phyloP scores from a whole-genome alignment of 805 yeast species.

The Saccharomycopsis sp. region DNA sequence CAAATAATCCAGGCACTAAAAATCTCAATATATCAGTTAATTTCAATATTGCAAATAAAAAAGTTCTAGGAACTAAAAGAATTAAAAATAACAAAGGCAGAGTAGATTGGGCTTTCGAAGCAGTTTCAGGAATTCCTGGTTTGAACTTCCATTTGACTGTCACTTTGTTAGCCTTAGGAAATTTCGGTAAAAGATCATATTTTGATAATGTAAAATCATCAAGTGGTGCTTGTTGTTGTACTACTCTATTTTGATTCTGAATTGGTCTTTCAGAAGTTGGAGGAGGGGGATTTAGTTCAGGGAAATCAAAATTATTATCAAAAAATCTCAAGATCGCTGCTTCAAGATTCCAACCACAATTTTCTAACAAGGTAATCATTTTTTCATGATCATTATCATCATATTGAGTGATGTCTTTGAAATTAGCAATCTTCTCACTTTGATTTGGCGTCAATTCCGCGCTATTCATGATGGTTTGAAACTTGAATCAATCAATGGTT shows the following conservation, averaged over 20 bases:
- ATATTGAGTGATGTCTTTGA: constrained; percentile 31
- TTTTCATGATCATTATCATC: constrained; percentile 29
- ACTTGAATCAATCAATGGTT: background rate
- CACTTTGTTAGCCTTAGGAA: constrained; percentile 29
- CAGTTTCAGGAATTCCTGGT: constrained; percentile 8
- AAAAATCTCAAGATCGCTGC: constrained; percentile 39
- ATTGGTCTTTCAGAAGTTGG: background rate
- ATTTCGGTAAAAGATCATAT: constrained; percentile 24
- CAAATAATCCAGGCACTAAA: constrained; percentile 25
- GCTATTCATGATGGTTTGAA: background rate
- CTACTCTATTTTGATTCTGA: too few relatives aligned
- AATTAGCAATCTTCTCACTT: constrained; percentile 23
- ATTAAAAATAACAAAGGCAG: constrained; percentile 39
- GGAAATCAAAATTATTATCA: constrained; percentile 29
- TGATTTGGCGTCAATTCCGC: constrained; percentile 23
- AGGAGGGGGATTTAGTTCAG: background rate
- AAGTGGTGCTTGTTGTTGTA: too few relatives aligned
- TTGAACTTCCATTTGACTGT: constrained; percentile 28
- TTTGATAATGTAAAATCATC: constrained; percentile 2
- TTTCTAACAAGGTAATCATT: constrained; percentile 28
- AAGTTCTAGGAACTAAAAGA: constrained; percentile 43
- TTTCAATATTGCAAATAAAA: constrained; percentile 33
- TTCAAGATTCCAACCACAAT: constrained; percentile 39
- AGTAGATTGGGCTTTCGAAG: constrained; percentile 3
- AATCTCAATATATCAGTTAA: constrained; percentile 26